These are phyloP conservation scores for Backusella tarrabulga DNA, from an alignment of 192 early-diverging fungal species.

Conservation along the genomic window DNA sequence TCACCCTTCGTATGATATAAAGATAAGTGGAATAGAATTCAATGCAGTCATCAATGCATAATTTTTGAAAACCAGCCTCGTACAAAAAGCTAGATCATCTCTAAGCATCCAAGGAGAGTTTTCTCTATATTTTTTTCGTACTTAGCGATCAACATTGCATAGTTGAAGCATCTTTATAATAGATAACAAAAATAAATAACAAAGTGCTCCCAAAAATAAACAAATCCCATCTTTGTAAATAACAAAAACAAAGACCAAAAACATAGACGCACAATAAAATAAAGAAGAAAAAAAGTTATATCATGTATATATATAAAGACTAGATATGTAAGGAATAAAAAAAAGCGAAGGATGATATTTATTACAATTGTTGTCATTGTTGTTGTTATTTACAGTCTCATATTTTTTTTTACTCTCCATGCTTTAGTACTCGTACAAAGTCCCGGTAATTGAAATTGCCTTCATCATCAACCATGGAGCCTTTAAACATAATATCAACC, in stretches of 20 bases:
- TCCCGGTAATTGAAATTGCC: conserved; percentile 89
- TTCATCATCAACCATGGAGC: conserved; percentile 72
- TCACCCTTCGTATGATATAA: not conserved
- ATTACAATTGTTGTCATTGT: no score
- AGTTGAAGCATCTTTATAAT: not conserved
- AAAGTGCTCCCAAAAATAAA: not conserved
- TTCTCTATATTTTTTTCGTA: not conserved
- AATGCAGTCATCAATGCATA: not conserved
- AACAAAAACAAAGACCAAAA: not conserved
- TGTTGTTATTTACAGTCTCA: not conserved
- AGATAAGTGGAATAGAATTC: not conserved
- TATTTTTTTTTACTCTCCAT: conserved; percentile 67
- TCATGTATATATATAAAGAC: no score
- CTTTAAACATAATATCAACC: conserved; percentile 94
- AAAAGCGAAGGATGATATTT: no score
- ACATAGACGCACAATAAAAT: not conserved
- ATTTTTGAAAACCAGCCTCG: not conserved
- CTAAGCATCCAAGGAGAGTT: not conserved
- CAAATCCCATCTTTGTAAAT: not conserved
- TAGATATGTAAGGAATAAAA: no score
- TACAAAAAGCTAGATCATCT: not conserved
- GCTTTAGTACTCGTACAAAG: conserved; percentile 90
- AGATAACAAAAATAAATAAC: not conserved
- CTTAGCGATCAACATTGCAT: not conserved
- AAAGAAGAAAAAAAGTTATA: not conserved